Evolutionary conservation across 805 yeast species (phyloP), one percentile per base, ranked within the genome.

Genomic region (Starmerella apis): DNA sequence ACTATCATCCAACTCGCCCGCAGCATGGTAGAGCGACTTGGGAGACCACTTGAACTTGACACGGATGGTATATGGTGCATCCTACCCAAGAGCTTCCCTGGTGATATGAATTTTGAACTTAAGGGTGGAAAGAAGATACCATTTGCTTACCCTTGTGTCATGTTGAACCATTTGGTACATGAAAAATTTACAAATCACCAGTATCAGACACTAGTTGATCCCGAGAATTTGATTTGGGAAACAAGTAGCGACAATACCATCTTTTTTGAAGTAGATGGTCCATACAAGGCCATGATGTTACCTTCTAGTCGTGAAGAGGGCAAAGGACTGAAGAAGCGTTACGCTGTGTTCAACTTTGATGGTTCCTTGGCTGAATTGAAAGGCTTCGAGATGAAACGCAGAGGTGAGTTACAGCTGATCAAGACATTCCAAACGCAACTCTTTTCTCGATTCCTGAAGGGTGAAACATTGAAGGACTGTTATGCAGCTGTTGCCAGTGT

Each of bases 1-100:
- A 86, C 95, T 0, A 92, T 92, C 59, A 92, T 92, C 71, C 97
- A 94, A 67, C 84, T 90, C 92, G 99, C 99, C 0, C 74, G 97
- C 54, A 70, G 83, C 0, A 69, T 92, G 52, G 96, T 92, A 13
- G 97, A 90, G 64, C 71, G 96, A 60, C 69, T 94, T 4, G 99
- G 99, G 1, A 74, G 97, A 59, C 98, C 98, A 0, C 70, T 92
- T 53, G 99, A 92, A 63, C 75, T 92, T 56, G 99, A 92, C 67
- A 92, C 99, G 0, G 99, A 92, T 74, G 99, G 99, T 72, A 92
- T 92, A 62, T 92, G 99, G 99, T 92, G 99, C 76, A 92, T 88
- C 56, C 71, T 92, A 39, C 98, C 99, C 1, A 74, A 79, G 46
- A 77, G 95, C 1, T 92, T 92, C 64, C 99, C 99, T 0, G 98